Percentiles rank a stretch among this genome's conserved stretches.
phyloP scores from a whole-genome alignment of 306 rosid genomes.

The Quercus ilex region DNA sequence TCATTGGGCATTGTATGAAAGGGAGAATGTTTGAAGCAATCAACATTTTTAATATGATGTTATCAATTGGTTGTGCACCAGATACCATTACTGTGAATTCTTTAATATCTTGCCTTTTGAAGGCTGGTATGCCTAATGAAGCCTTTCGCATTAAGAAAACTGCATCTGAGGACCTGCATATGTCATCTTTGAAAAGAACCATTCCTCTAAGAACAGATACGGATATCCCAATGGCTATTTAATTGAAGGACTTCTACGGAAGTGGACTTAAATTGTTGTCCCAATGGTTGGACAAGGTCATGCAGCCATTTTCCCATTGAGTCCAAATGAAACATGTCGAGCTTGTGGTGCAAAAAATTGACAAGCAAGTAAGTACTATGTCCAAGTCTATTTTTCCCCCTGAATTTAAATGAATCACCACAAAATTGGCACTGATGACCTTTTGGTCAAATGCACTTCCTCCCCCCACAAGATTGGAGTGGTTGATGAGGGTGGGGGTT shows the following conservation, averaged over 20 bases:
- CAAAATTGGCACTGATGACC: constrained; percentile 10
- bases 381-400: neutral
- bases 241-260: constrained; percentile 10
- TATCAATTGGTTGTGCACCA: constrained; percentile 60
- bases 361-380: constrained; percentile 18
- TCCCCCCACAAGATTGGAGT: neutral
- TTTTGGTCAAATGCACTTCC: constrained; percentile 1
- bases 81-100: constrained; percentile 61
- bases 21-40: constrained; percentile 76
- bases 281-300: constrained; percentile 3
- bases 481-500: too few relatives aligned
- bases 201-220: constrained; percentile 31
- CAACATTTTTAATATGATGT: constrained; percentile 65
- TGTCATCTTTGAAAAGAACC: constrained; percentile 15
- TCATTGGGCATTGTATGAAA: constrained; percentile 85
- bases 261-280: neutral
- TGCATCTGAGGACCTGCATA: constrained; percentile 24
- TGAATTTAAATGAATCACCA: constrained; percentile 1
- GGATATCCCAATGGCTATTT: constrained; percentile 43
- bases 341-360: constrained; percentile 13
- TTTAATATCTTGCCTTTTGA: constrained; percentile 67
- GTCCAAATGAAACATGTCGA: constrained; percentile 2
- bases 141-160: constrained; percentile 53
- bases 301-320: neutral
- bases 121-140: constrained; percentile 83